Conservation (phyloP, 2,329 filamentous ascomycete species). For the Ophiocordyceps camponoti-floridani region DNA sequence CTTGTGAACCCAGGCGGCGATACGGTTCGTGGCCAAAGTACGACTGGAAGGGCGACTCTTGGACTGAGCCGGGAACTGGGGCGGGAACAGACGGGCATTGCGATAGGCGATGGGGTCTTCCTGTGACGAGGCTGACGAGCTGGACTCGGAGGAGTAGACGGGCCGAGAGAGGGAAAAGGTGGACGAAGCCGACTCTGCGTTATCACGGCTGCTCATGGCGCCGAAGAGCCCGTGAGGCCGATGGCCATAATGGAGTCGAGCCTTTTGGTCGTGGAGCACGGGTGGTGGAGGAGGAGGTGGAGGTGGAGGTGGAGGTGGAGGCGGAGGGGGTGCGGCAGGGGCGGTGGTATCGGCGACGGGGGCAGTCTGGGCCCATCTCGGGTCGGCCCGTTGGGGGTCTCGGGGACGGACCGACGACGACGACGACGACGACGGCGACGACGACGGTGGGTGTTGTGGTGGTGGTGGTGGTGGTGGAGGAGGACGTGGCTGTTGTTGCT, state of each 20-base stretch:
- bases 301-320: too few species aligned
- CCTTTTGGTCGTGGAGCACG: too few species aligned
- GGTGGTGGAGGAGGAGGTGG: too few species aligned
- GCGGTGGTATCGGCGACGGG: too few species aligned
- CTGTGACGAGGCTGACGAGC: constrained; percentile 9
- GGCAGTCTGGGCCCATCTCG: too few species aligned
- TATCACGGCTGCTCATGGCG: background rate
- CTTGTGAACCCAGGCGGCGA: constrained; percentile 15
- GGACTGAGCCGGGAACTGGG: constrained; percentile 11
- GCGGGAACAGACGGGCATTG: constrained; percentile 14
- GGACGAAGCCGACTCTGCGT: constrained; percentile 6
- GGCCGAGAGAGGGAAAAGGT: constrained; percentile 8
- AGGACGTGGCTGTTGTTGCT: background rate
- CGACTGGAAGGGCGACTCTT: constrained; percentile 8
- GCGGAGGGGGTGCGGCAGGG: too few species aligned
- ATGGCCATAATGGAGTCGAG: background rate
- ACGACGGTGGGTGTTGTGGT: background rate
- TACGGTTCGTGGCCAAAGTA: constrained; percentile 13
- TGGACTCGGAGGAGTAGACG: constrained; percentile 6
- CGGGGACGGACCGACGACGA: background rate
- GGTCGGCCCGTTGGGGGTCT: too few species aligned
- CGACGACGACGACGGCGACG: background rate
- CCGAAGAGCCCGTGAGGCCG: too few species aligned
- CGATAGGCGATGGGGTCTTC: constrained; percentile 12
- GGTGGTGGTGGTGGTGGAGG: background rate